phyloP scores from a whole-genome alignment of 495 filamentous ascomycete species.

The Aspergillus egyptiacus region DNA sequence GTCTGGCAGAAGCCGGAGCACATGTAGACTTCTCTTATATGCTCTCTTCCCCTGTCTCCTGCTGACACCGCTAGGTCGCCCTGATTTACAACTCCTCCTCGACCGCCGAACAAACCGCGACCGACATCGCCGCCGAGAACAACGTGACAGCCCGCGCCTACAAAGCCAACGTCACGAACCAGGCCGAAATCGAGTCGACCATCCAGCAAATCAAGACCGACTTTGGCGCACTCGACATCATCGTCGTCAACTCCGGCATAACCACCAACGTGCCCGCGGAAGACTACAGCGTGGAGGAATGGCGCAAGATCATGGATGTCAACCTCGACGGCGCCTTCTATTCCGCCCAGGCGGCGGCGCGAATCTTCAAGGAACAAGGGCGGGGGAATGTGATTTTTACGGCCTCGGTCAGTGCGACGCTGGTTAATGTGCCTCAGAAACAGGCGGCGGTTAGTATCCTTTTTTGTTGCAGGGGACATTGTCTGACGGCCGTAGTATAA shows the following conservation, averaged over 20 bases:
- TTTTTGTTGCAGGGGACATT: neutral
- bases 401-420: conserved; percentile 35
- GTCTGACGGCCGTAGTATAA: conserved; percentile 21
- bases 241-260: conserved; percentile 72
- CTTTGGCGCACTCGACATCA: conserved; percentile 67
- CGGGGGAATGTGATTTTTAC: conserved; percentile 39
- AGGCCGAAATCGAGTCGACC: conserved; percentile 48
- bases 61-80: neutral
- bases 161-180: conserved; percentile 57
- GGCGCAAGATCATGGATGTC: conserved; percentile 40
- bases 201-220: conserved; percentile 54
- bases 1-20: conserved; percentile 71
- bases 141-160: conserved; percentile 63
- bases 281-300: conserved; percentile 30
- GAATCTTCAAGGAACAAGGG: conserved; percentile 37
- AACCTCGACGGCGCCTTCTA: conserved; percentile 46
- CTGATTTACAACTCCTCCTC: neutral
- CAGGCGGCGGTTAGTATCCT: conserved; percentile 30
- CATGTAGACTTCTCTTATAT: conserved; percentile 35
- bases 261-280: conserved; percentile 36
- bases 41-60: neutral
- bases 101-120: conserved; percentile 4
- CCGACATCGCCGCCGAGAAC: conserved; percentile 65
- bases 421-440: conserved; percentile 44
- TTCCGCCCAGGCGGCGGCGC: conserved; percentile 38